Evolutionary conservation across 1,284 basidiomycete genomes (phyloP).

Genomic region (Marasmius sp.): DNA sequence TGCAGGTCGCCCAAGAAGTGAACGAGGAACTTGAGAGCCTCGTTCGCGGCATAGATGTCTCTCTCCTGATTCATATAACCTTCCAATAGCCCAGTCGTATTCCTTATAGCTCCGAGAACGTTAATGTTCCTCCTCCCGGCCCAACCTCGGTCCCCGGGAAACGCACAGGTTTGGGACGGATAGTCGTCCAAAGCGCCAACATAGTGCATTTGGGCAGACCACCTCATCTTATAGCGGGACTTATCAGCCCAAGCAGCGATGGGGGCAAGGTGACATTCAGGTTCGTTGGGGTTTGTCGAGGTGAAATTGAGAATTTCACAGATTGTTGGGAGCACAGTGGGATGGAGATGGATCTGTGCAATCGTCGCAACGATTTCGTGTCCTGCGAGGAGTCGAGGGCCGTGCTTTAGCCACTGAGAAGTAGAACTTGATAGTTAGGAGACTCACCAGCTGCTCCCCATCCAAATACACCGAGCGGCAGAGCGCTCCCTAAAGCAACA

Average conservation of each 20-base stretch:
- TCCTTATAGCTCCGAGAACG: constrained; percentile 44
- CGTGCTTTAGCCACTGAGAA: neutral
- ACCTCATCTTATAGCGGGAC: constrained; percentile 61
- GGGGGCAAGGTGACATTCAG: constrained; percentile 72
- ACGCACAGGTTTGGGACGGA: constrained; percentile 74
- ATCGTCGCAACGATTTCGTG: constrained; percentile 93
- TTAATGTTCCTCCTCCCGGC: constrained; percentile 64
- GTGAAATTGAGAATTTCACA: constrained; percentile 68
- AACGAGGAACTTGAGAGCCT: constrained; percentile 86
- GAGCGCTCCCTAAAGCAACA: neutral
- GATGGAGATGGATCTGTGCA: constrained; percentile 87
- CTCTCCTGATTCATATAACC: constrained; percentile 15
- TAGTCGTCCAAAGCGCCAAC: constrained; percentile 74
- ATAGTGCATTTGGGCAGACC: constrained; percentile 76
- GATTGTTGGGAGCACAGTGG: constrained; percentile 66
- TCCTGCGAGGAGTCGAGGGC: constrained; percentile 39
- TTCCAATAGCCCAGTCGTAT: constrained; percentile 11
- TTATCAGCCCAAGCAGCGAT: constrained; percentile 89
- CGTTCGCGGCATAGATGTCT: constrained; percentile 39
- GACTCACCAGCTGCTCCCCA: constrained; percentile 37
- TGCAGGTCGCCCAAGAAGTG: constrained; percentile 93
- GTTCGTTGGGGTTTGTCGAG: constrained; percentile 34
- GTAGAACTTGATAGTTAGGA: neutral
- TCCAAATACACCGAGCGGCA: constrained; percentile 22
- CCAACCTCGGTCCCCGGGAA: constrained; percentile 82